Evolutionary conservation across 495 filamentous ascomycete species (phyloP).

Genomic region (Penicillium flavigenum): DNA sequence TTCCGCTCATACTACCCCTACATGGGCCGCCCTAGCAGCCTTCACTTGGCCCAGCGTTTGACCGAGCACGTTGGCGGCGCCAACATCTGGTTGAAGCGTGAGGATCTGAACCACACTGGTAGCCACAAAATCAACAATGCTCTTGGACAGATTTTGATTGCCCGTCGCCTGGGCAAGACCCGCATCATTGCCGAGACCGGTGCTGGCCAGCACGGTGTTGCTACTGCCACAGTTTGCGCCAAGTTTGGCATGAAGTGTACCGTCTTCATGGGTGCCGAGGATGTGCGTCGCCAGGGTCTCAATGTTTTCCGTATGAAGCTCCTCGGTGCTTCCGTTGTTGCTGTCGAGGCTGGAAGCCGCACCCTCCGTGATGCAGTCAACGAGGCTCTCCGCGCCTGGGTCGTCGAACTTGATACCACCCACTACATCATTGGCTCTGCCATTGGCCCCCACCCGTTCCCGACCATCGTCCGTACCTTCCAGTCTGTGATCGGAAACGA

Average conservation of each 20-base stretch:
- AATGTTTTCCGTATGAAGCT: slow-evolving; percentile 97
- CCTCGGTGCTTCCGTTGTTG: slow-evolving; percentile 82
- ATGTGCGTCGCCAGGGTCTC: slow-evolving; percentile 90
- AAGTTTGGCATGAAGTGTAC: slow-evolving; percentile 96
- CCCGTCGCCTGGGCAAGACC: slow-evolving; percentile 80
- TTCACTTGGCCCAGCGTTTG: slow-evolving; percentile 83
- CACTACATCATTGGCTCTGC: slow-evolving; percentile 97
- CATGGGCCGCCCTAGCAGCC: slow-evolving; percentile 90
- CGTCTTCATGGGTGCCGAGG: slow-evolving; percentile 95
- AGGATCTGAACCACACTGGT: slow-evolving; percentile 85
- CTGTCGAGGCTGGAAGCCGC: slow-evolving; percentile 80
- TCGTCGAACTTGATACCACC: slow-evolving; percentile 81
- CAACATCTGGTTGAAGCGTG: slow-evolving; percentile 94
- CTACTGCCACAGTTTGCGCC: slow-evolving; percentile 91
- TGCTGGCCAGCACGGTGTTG: slow-evolving; percentile 94
- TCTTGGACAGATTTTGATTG: slow-evolving; percentile 83
- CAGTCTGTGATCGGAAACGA: slow-evolving; percentile 92
- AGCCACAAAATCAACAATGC: slow-evolving; percentile 99
- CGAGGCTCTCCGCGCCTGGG: slow-evolving; percentile 88
- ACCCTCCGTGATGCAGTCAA: slow-evolving; percentile 94
- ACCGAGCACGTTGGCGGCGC: slow-evolving; percentile 88
- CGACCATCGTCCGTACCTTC: slow-evolving; percentile 94
- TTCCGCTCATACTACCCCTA: slow-evolving; percentile 96
- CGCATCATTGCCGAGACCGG: slow-evolving; percentile 98
- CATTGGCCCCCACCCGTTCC: slow-evolving; percentile 95